phyloP scores from a whole-genome alignment of 192 early-diverging fungal genomes.

The Podila clonocystis region DNA sequence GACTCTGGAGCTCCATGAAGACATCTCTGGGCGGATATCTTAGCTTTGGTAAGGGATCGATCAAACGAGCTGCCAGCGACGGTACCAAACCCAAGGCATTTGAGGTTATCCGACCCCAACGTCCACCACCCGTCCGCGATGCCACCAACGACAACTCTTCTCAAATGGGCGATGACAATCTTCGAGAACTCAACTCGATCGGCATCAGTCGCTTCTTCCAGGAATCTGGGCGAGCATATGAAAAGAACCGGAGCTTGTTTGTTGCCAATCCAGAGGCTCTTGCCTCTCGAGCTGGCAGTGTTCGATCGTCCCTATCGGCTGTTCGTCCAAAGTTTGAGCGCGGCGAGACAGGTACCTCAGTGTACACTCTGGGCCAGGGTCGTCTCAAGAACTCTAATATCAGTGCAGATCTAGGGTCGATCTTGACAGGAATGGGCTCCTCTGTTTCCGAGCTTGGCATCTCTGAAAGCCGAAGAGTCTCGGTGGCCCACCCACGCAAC shows the following conservation, averaged over 20 bases:
- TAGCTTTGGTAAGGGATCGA: slow-evolving; percentile 8
- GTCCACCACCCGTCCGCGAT: slow-evolving; percentile 18
- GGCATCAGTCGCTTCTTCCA: slow-evolving; percentile 49
- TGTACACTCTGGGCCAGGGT: slow-evolving; percentile 8
- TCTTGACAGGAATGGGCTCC: slow-evolving; percentile 16
- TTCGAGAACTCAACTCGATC: slow-evolving; percentile 37
- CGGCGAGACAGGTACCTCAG: slow-evolving; percentile 9
- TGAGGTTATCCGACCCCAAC: slow-evolving; percentile 37
- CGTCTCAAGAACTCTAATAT: not conserved
- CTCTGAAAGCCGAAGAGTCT: slow-evolving; percentile 16
- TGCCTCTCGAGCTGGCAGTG: slow-evolving; percentile 19
- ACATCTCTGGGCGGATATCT: slow-evolving; percentile 19
- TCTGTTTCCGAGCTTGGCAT: slow-evolving; percentile 7
- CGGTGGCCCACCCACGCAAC: slow-evolving; percentile 8
- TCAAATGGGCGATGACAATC: slow-evolving; percentile 29
- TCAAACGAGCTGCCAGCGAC: slow-evolving; percentile 1
- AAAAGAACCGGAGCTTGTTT: slow-evolving; percentile 28
- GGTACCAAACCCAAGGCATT: slow-evolving; percentile 46
- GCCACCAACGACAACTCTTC: slow-evolving; percentile 13
- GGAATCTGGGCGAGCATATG: slow-evolving; percentile 39
- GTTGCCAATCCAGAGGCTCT: slow-evolving; percentile 37
- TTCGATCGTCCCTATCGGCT: slow-evolving; percentile 26
- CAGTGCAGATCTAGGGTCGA: slow-evolving; percentile 19
- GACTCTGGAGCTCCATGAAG: slow-evolving; percentile 21
- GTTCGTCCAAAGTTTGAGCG: slow-evolving; percentile 8